Base-by-base conservation (phyloP, 345 rosid genomes). In the Mallotus nudiflorus region DNA sequence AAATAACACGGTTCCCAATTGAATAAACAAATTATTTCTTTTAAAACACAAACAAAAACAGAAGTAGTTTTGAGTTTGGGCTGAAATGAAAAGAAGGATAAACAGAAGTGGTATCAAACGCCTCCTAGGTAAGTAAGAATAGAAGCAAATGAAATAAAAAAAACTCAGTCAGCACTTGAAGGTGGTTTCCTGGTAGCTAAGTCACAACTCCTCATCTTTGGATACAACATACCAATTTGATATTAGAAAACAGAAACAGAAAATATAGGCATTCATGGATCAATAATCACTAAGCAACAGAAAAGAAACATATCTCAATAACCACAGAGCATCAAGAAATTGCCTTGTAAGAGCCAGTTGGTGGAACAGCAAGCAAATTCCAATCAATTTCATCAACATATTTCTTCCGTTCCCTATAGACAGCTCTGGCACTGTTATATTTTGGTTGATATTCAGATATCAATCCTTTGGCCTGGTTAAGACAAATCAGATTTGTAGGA, bases 351-450 rank as follows among this genome's bases (percentile, higher is more conserved):
- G 89, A 83, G 69, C 88, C 92, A 53, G 87, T 83, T 64, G 99
- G 97, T 71, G 96, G 96, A 24, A 90, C 90, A 75, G 97, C 96
- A 70, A 91, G 93, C 89, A 87, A 83, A 78, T 87, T 91, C 95
- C 87, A 91, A 78, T 94, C 99, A 81, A 94, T 88, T 68, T 91
- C 99, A 76, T 94, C 97, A 68, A 87, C 82, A 70, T 85, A 91
- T 81, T 94, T 94, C 88, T 94, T 94, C 78, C 88, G 82, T 74
- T 94, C 97, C 76, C 95, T 83, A 70, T 91, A 91, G 37, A 91
- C 96, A 31, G 99, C 99, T 85, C 92, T 86, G 40, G 99, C 92
- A 77, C 96, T 94, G 75, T 82, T 94, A 78, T 87, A 91, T 76
- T 90, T 94, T 59, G 95, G 88, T 72, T 94, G 97, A 85, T 84